phyloP scores from a whole-genome alignment of 805 yeast species.

The Pichia cabralensis region DNA sequence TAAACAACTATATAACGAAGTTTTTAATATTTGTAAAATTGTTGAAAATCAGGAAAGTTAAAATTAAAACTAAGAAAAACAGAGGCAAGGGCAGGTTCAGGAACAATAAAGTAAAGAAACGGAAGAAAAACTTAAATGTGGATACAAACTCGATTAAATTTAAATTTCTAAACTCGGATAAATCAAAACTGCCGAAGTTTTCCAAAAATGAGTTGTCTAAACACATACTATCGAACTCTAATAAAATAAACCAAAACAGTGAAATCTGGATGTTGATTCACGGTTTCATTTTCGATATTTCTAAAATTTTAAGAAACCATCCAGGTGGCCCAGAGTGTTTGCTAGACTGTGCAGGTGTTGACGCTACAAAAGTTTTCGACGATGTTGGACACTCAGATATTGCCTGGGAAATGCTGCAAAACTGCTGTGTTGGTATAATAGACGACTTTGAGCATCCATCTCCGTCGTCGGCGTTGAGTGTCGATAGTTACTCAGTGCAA shows the following conservation, averaged over 20 bases:
- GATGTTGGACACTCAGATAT: constrained; percentile 71
- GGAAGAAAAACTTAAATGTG: too few relatives aligned
- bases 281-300: constrained; percentile 58
- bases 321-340: constrained; percentile 86
- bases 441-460: too few relatives aligned
- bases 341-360: constrained; percentile 70
- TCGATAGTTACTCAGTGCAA: too few relatives aligned
- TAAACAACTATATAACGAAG: too few relatives aligned
- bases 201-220: constrained; percentile 3
- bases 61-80: too few relatives aligned
- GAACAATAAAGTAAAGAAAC: too few relatives aligned
- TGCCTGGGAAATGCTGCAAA: constrained; percentile 81
- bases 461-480: too few relatives aligned
- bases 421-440: constrained; percentile 58
- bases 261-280: constrained; percentile 64
- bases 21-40: too few relatives aligned
- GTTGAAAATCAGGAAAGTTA: too few relatives aligned
- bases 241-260: too few relatives aligned
- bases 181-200: constrained; percentile 1
- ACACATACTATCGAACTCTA: constrained; percentile 9
- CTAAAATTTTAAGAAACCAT: constrained; percentile 46
- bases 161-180: constrained; percentile 2
- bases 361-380: constrained; percentile 58
- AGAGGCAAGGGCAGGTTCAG: too few relatives aligned
- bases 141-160: constrained; percentile 3